phyloP scores from a whole-genome alignment of 2,329 filamentous ascomycete genomes.

The Parascedosporium putredinis region DNA sequence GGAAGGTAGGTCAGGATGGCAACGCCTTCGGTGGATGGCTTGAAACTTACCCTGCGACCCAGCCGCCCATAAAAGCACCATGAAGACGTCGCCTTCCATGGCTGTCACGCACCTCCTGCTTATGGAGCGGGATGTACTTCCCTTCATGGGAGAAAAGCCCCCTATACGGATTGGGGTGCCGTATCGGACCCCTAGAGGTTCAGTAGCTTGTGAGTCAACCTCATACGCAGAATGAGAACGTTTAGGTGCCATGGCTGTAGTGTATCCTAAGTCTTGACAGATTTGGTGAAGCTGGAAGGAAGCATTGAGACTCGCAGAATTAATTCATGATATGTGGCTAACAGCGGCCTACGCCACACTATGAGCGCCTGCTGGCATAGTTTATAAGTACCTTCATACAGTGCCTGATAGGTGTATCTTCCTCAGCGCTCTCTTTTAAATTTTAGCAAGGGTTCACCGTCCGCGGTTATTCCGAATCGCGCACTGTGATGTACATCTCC shows the following conservation, averaged over 20 bases:
- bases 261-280: no score
- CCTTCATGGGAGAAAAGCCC: conserved; percentile 75
- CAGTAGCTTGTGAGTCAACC: conserved; percentile 54
- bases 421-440: no score
- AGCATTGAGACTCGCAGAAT: no score
- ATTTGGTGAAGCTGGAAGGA: no score
- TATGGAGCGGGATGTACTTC: conserved; percentile 90
- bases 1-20: conserved; percentile 10
- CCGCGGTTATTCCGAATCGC: no score
- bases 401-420: no score
- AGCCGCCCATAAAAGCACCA: conserved; percentile 93
- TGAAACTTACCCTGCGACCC: conserved; percentile 69
- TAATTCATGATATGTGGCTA: no score
- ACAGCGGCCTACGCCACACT: no score
- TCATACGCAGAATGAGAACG: conserved; percentile 70
- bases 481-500: background rate
- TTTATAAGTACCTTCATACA: no score
- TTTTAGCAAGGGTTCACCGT: no score
- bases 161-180: conserved; percentile 78
- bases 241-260: conserved; percentile 77
- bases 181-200: conserved; percentile 67
- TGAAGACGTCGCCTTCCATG: conserved; percentile 82
- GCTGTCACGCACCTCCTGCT: conserved; percentile 94
- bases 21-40: background rate
- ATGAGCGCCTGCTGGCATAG: no score